Evolutionary conservation across 345 rosid species (phyloP).

Genomic region (Orychophragmus violaceus): DNA sequence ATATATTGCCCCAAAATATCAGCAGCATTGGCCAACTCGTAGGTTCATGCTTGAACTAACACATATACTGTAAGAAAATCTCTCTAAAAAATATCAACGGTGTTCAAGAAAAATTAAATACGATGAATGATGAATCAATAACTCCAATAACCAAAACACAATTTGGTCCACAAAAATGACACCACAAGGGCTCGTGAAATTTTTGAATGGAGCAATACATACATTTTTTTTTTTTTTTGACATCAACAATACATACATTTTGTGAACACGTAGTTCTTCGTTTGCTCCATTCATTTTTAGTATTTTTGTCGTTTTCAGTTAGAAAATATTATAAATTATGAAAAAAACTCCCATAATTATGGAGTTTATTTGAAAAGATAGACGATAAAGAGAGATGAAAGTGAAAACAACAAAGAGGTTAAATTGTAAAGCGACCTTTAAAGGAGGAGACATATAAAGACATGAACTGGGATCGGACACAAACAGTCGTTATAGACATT

Average conservation of each 20-base stretch:
- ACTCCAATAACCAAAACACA: not conserved
- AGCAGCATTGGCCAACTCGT: too few species aligned
- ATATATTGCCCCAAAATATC: too few species aligned
- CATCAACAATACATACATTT: not conserved
- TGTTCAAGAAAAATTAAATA: too few species aligned
- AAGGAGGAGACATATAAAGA: conserved; percentile 25
- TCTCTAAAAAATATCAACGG: too few species aligned
- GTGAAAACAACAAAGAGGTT: conserved; percentile 19
- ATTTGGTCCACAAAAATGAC: too few species aligned
- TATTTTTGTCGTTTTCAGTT: not conserved
- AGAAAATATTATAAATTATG: not conserved
- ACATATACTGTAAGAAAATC: too few species aligned
- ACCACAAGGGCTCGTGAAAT: not conserved
- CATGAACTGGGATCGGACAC: conserved; percentile 22
- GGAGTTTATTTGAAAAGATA: not conserved
- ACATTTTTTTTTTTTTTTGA: too few species aligned
- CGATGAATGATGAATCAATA: too few species aligned
- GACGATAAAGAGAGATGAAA: not conserved
- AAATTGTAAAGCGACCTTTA: conserved; percentile 24
- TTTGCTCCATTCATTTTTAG: not conserved
- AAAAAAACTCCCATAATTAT: not conserved
- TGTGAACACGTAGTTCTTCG: not conserved
- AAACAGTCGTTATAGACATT: conserved; percentile 22
- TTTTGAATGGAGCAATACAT: too few species aligned
- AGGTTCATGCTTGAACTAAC: too few species aligned